These are phyloP conservation scores for Aspergillus sp. DNA, from an alignment of 2,329 filamentous ascomycete genomes.

Conservation along the genomic window DNA sequence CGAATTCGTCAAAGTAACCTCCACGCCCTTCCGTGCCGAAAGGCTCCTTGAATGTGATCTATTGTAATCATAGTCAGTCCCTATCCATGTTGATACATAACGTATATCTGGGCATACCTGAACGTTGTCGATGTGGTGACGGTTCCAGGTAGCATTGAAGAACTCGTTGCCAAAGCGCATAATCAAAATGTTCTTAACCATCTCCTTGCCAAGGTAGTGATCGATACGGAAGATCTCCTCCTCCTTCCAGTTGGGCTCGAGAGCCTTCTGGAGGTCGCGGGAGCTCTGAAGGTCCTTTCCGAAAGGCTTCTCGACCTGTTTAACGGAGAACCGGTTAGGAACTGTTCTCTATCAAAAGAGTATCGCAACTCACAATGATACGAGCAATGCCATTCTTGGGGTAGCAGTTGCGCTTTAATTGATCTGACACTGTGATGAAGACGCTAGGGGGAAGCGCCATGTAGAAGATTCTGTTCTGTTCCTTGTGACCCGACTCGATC, in stretches of 20 bases:
- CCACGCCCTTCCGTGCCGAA: conserved; percentile 98
- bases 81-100: not conserved
- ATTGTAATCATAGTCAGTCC: conserved; percentile 22
- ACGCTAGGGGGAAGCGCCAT: conserved; percentile 98
- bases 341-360: not conserved
- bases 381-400: conserved; percentile 86
- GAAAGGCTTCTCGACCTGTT: conserved; percentile 96
- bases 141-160: conserved; percentile 97
- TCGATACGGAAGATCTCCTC: conserved; percentile 99
- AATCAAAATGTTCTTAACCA: conserved; percentile 99
- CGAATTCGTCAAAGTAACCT: conserved; percentile 99
- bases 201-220: conserved; percentile 99
- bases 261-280: conserved; percentile 88
- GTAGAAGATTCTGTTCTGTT: conserved; percentile 95
- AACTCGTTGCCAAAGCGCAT: conserved; percentile 98
- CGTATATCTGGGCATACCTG: conserved; percentile 57
- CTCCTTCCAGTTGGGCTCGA: conserved; percentile 97
- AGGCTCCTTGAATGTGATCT: conserved; percentile 98
- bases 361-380: conserved; percentile 73
- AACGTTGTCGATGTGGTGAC: conserved; percentile 98
- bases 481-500: conserved; percentile 78
- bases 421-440: conserved; percentile 96
- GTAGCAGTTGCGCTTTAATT: conserved; percentile 97
- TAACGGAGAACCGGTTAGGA: conserved; percentile 27
- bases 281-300: conserved; percentile 96